Evolutionary conservation across 2,329 filamentous ascomycete species (phyloP).

Genomic region (Cytospora paraplurivora): DNA sequence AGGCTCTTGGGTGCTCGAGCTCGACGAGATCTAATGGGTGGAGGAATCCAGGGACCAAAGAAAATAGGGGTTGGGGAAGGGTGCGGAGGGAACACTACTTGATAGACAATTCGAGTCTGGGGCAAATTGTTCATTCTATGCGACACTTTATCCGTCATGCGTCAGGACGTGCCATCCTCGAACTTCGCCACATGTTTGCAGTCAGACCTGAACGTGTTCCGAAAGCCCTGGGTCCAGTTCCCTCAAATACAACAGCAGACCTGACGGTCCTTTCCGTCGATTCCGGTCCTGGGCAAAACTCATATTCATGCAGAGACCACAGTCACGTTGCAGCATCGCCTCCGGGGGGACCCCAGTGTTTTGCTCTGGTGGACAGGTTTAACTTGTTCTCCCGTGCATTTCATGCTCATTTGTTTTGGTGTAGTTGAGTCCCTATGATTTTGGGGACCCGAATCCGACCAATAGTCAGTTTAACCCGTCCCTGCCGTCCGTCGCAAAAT

Average conservation of each 20-base stretch:
- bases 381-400: conserved; percentile 21
- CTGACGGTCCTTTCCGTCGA: background rate
- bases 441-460: conserved; percentile 25
- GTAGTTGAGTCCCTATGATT: conserved; percentile 25
- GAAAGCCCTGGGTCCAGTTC: background rate
- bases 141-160: conserved; percentile 12
- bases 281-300: background rate
- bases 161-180: conserved; percentile 5
- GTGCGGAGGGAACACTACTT: no score
- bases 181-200: conserved; percentile 3
- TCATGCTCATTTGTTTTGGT: conserved; percentile 29
- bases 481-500: conserved; percentile 29
- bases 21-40: background rate
- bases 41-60: no score
- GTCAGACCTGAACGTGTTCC: background rate
- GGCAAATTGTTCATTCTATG: background rate
- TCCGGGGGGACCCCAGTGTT: conserved; percentile 7
- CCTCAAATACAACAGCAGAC: background rate
- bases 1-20: background rate
- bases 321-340: conserved; percentile 23
- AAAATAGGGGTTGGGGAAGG: background rate
- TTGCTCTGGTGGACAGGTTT: conserved; percentile 16
- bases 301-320: conserved; percentile 16
- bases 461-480: conserved; percentile 27
- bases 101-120: background rate